phyloP scores from a whole-genome alignment of 345 rosid species.

The Bruguiera sexangula region DNA sequence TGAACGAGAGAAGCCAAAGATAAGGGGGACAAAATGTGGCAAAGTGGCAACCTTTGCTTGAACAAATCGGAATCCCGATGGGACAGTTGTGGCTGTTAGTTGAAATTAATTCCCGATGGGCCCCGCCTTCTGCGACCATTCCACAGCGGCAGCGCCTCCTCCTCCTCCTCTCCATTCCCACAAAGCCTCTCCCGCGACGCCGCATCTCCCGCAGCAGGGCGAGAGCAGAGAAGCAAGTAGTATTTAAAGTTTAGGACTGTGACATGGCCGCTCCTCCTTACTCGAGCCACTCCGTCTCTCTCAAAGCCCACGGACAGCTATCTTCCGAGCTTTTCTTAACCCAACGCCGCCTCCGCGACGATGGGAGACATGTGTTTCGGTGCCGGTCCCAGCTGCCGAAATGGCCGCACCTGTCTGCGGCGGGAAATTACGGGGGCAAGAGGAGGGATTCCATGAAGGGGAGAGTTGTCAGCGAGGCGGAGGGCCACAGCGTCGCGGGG shows the following conservation, averaged over 20 bases:
- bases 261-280: not conserved
- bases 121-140: not conserved
- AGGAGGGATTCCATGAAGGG: conserved; percentile 22
- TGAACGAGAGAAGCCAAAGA: too few species aligned
- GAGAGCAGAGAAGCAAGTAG: too few species aligned
- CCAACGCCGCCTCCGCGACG: not conserved
- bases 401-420: not conserved
- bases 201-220: too few species aligned
- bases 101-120: not conserved
- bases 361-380: not conserved
- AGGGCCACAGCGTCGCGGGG: conserved; percentile 23
- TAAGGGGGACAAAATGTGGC: too few species aligned
- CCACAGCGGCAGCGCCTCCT: not conserved
- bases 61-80: too few species aligned
- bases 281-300: not conserved
- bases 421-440: not conserved
- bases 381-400: conserved; percentile 13
- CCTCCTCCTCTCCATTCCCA: not conserved
- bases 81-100: too few species aligned
- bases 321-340: not conserved
- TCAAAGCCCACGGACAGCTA: not conserved
- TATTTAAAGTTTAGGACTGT: too few species aligned
- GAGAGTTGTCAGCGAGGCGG: conserved; percentile 33
- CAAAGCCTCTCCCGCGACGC: too few species aligned
- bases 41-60: too few species aligned